These are phyloP conservation scores for Prunus mume DNA, from an alignment of 306 rosid species.

Conservation along the genomic window DNA sequence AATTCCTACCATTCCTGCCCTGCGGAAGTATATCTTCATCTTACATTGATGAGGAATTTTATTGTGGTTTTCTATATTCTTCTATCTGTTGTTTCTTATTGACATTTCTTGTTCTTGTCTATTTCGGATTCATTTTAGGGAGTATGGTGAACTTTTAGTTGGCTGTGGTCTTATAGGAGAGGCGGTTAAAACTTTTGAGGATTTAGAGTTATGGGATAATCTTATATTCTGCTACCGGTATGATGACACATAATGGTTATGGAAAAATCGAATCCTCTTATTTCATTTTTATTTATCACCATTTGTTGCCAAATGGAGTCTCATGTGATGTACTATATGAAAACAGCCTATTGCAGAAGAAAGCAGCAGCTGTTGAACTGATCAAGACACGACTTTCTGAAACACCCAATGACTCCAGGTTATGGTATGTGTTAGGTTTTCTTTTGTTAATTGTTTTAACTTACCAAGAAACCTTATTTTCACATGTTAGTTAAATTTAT, in stretches of 20 bases:
- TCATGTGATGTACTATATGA: conserved; percentile 28
- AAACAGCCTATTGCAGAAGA: conserved; percentile 80
- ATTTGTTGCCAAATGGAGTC: conserved; percentile 11
- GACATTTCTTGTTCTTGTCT: neutral
- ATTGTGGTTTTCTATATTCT: neutral
- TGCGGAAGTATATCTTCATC: conserved; percentile 62
- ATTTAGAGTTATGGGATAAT: conserved; percentile 96
- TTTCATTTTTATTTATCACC: neutral
- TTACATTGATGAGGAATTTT: conserved; percentile 9
- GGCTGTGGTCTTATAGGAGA: conserved; percentile 93
- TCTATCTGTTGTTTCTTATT: neutral
- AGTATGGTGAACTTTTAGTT: conserved; percentile 84
- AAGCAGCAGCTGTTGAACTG: conserved; percentile 94
- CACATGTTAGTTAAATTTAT: neutral
- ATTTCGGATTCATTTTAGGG: conserved; percentile 46
- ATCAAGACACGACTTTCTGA: conserved; percentile 76
- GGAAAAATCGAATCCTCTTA: neutral
- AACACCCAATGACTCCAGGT: conserved; percentile 75
- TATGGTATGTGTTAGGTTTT: conserved; percentile 57
- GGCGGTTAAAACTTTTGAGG: conserved; percentile 81
- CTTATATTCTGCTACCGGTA: conserved; percentile 86
- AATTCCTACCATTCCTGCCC: conserved; percentile 74
- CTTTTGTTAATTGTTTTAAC: neutral
- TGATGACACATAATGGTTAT: conserved; percentile 22
- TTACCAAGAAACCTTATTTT: neutral